Percentiles rank a stretch among this genome's conserved stretches.
These are phyloP conservation scores for Talaromyces funiculosus DNA, from an alignment of 2,329 filamentous ascomycete species.

Conservation along the genomic window DNA sequence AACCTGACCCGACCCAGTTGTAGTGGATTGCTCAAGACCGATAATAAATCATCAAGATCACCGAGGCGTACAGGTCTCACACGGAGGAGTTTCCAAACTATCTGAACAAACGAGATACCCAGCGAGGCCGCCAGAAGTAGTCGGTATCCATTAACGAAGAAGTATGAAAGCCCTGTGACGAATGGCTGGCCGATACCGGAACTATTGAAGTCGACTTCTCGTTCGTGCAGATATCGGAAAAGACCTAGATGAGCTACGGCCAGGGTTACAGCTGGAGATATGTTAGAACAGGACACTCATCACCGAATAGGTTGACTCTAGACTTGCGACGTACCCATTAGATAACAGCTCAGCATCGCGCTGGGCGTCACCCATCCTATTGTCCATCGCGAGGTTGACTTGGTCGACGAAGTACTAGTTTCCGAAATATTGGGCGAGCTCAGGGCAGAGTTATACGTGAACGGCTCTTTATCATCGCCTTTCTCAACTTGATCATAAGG, in stretches of 20 bases:
- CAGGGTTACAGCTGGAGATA: neutral
- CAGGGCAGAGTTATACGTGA: neutral
- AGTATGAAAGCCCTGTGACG: constrained; percentile 5
- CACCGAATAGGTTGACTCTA: neutral
- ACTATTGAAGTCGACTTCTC: neutral
- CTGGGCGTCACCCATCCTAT: constrained; percentile 10
- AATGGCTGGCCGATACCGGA: neutral
- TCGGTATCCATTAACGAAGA: constrained; percentile 8
- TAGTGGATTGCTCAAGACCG: constrained; percentile 1
- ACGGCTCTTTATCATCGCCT: neutral
- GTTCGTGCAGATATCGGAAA: constrained; percentile 6
- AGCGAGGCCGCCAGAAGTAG: constrained; percentile 8
- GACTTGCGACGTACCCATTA: neutral
- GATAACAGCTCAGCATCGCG: constrained; percentile 1
- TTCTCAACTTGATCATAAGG: neutral
- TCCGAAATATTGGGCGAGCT: neutral
- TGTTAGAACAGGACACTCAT: neutral
- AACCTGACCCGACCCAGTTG: constrained; percentile 3
- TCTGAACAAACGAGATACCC: constrained; percentile 11
- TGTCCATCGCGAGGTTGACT: constrained; percentile 6
- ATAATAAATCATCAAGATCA: constrained; percentile 5
- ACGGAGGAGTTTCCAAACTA: constrained; percentile 7
- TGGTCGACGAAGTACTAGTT: neutral
- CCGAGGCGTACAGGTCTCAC: neutral
- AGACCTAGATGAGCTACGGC: constrained; percentile 7